phyloP scores from a whole-genome alignment of 140 eudicot species.

The Stevia rebaudiana region DNA sequence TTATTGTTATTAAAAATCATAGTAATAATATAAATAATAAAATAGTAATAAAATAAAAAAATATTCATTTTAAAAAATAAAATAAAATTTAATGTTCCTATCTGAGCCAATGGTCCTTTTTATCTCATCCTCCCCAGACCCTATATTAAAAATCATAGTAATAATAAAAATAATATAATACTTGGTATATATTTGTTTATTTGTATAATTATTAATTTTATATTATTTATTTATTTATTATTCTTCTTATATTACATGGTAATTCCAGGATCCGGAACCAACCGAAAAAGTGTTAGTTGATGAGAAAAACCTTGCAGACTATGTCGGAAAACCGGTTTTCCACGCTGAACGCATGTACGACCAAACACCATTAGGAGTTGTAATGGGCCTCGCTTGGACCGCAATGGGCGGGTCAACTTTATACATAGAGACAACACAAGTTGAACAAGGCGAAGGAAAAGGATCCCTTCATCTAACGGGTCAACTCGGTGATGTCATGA shows the following conservation, averaged over 20 bases:
- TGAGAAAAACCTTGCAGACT: conserved; percentile 64
- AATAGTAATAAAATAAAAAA: too few relatives aligned
- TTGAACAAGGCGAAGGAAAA: conserved; percentile 90
- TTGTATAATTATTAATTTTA: too few relatives aligned
- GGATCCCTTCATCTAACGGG: conserved; percentile 78
- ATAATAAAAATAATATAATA: too few relatives aligned
- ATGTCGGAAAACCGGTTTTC: conserved; percentile 95
- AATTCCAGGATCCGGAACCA: conserved; percentile 30
- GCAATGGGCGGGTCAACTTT: conserved; percentile 99
- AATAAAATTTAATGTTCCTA: too few relatives aligned
- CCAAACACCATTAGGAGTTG: conserved; percentile 93
- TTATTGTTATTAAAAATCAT: too few relatives aligned
- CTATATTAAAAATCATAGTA: too few relatives aligned
- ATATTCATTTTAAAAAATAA: too few relatives aligned
- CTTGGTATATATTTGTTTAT: too few relatives aligned
- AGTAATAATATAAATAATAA: too few relatives aligned
- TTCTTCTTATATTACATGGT: neutral
- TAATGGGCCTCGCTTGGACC: conserved; percentile 99
- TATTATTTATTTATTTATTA: too few relatives aligned
- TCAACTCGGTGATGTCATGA: conserved; percentile 98
- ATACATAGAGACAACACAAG: conserved; percentile 66
- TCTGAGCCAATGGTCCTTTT: too few relatives aligned
- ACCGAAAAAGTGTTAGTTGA: conserved; percentile 60
- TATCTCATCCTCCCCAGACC: too few relatives aligned
- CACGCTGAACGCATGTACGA: conserved; percentile 97